A percentile compares a stretch with the other conserved stretches of the same genome.
phyloP scores from a whole-genome alignment of 208 protist genomes.

The Balamuthia mandrillaris region DNA sequence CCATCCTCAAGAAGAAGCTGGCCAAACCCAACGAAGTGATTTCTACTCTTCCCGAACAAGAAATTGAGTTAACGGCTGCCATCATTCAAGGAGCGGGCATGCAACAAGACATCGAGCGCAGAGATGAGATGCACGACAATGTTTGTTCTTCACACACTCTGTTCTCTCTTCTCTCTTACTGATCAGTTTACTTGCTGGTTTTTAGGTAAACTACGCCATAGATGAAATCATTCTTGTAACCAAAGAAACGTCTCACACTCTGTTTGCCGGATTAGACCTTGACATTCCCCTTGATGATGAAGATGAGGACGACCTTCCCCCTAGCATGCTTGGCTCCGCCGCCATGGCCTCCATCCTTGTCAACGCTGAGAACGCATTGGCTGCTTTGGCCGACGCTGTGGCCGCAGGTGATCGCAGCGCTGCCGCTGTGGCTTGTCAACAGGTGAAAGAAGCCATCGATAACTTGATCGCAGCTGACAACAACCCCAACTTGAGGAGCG shows the following conservation, averaged over 20 bases:
- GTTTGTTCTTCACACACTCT: not conserved
- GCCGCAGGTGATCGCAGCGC: not conserved
- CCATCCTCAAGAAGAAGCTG: slow-evolving; percentile 21
- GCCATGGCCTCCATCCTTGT: not conserved
- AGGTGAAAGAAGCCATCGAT: no score
- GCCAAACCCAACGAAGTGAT: not conserved
- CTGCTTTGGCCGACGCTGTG: not conserved
- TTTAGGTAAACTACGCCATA: not conserved
- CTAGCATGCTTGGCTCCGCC: not conserved
- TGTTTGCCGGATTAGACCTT: slow-evolving; percentile 13
- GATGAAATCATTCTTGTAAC: slow-evolving; percentile 15
- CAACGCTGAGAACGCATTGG: not conserved
- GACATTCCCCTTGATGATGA: not conserved
- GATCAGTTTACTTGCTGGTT: not conserved
- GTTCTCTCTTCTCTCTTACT: no score
- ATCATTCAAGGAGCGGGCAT: not conserved
- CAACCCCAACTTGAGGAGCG: not conserved
- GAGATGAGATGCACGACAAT: not conserved
- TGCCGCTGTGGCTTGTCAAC: not conserved
- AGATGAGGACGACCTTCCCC: not conserved
- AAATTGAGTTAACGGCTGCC: not conserved
- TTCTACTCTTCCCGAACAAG: not conserved
- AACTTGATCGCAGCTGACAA: slow-evolving; percentile 1
- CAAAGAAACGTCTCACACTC: slow-evolving; percentile 7
- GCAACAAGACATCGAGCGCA: not conserved